Percentiles rank a stretch among this genome's conserved stretches.
phyloP scores from a whole-genome alignment of 2,329 filamentous ascomycete species.

The Aspergillus quadrilineatus region DNA sequence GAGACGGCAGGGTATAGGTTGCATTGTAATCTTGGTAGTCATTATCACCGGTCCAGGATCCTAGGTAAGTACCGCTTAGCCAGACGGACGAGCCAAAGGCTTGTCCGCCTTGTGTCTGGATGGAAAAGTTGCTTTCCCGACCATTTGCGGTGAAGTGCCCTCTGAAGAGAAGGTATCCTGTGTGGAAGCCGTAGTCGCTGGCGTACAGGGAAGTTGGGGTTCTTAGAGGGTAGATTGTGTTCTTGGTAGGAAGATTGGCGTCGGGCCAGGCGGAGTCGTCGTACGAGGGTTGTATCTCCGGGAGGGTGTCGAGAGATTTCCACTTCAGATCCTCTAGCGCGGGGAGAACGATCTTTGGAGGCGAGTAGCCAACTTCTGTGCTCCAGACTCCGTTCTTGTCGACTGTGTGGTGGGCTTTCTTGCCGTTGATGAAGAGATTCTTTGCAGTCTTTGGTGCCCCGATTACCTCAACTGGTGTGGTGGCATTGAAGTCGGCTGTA shows the following conservation, averaged over 20 bases:
- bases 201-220: constrained; percentile 68
- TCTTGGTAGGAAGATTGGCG: constrained; percentile 62
- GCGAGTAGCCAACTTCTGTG: constrained; percentile 51
- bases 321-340: constrained; percentile 60
- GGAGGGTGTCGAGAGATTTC: constrained; percentile 69
- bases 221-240: constrained; percentile 55
- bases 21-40: constrained; percentile 51
- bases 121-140: constrained; percentile 56
- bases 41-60: constrained; percentile 62
- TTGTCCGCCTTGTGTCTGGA: constrained; percentile 64
- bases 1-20: constrained; percentile 57
- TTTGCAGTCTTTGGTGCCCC: constrained; percentile 57
- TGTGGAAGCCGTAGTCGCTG: constrained; percentile 72
- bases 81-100: constrained; percentile 68
- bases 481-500: constrained; percentile 70
- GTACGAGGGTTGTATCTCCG: constrained; percentile 64
- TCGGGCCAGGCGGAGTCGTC: constrained; percentile 67
- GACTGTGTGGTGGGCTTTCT: constrained; percentile 42
- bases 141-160: constrained; percentile 67
- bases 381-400: constrained; percentile 51
- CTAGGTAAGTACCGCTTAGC: constrained; percentile 63
- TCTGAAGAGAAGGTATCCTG: constrained; percentile 67
- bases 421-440: constrained; percentile 63
- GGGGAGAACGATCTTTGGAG: constrained; percentile 56
- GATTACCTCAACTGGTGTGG: constrained; percentile 66